These are phyloP conservation scores for Gossypium thurberi DNA, from an alignment of 345 rosid genomes.

Conservation along the genomic window DNA sequence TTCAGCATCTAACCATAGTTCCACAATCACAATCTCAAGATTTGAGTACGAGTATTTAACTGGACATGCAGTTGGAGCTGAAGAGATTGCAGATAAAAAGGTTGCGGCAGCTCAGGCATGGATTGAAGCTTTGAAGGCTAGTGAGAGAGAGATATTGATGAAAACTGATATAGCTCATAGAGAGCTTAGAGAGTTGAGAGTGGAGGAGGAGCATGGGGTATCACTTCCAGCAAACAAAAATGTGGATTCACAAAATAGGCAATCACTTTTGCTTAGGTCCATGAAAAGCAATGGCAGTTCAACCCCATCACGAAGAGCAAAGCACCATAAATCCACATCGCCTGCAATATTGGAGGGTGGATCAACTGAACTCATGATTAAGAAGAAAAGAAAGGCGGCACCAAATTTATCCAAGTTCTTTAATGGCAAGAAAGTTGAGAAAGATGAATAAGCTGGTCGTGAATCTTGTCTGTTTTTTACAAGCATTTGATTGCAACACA, in stretches of 20 bases:
- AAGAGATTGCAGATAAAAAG: constrained; percentile 80
- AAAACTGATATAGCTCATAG: constrained; percentile 46
- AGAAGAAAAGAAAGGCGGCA: constrained; percentile 50
- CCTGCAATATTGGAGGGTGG: constrained; percentile 33
- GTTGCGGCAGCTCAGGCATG: constrained; percentile 90
- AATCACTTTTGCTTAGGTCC: constrained; percentile 23
- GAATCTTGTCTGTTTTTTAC: neutral
- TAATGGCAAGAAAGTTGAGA: constrained; percentile 27
- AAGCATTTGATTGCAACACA: neutral
- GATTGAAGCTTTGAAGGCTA: constrained; percentile 72
- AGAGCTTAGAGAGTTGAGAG: constrained; percentile 37
- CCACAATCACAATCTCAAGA: constrained; percentile 55
- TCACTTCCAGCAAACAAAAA: constrained; percentile 42
- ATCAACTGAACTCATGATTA: constrained; percentile 39
- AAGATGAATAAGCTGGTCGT: constrained; percentile 9
- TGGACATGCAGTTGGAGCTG: constrained; percentile 53
- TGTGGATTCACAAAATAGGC: constrained; percentile 19
- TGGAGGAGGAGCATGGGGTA: constrained; percentile 50
- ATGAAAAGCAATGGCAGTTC: constrained; percentile 26
- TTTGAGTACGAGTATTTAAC: constrained; percentile 76
- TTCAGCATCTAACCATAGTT: constrained; percentile 29
- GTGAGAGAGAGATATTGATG: constrained; percentile 63
- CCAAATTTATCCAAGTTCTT: constrained; percentile 55
- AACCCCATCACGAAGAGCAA: constrained; percentile 34
- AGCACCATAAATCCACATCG: constrained; percentile 37